These are phyloP conservation scores for Nannochloropsis gaditana DNA, from an alignment of 108 stramenopile species.

Conservation along the genomic window DNA sequence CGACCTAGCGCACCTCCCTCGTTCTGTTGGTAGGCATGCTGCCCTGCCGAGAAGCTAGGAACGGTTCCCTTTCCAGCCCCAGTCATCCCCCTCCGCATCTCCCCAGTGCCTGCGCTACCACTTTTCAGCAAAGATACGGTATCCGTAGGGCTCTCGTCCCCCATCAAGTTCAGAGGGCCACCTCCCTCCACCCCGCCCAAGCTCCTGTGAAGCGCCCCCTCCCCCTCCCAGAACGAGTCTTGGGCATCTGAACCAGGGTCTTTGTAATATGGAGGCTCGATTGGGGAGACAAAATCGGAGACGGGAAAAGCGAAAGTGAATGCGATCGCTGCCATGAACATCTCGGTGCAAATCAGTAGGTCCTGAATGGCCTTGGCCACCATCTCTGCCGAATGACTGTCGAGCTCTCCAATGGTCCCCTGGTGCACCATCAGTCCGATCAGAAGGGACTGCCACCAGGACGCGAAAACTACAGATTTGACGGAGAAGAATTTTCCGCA, in stretches of 20 bases:
- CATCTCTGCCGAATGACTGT: slow-evolving; percentile 23
- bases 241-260: not conserved
- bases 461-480: slow-evolving; percentile 57
- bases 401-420: slow-evolving; percentile 35
- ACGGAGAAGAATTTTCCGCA: slow-evolving; percentile 54
- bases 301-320: slow-evolving; percentile 51
- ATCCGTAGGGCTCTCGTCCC: not conserved
- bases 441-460: slow-evolving; percentile 58
- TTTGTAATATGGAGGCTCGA: not conserved
- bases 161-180: not conserved
- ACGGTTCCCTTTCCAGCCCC: not conserved
- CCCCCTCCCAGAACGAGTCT: not conserved
- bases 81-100: not conserved
- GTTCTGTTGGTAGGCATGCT: too few relatives aligned
- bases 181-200: not conserved
- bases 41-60: too few relatives aligned
- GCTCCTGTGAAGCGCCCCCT: not conserved
- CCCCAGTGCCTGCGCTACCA: not conserved
- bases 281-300: slow-evolving; percentile 37
- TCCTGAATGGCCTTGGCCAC: slow-evolving; percentile 45
- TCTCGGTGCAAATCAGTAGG: slow-evolving; percentile 54
- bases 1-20: not conserved
- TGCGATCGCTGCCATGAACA: slow-evolving; percentile 51
- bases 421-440: slow-evolving; percentile 50
- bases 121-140: not conserved